Evolutionary conservation across 768 basidiomycete species (phyloP), one percentile per base, ranked within the genome.

Genomic region (Boletales sp.): DNA sequence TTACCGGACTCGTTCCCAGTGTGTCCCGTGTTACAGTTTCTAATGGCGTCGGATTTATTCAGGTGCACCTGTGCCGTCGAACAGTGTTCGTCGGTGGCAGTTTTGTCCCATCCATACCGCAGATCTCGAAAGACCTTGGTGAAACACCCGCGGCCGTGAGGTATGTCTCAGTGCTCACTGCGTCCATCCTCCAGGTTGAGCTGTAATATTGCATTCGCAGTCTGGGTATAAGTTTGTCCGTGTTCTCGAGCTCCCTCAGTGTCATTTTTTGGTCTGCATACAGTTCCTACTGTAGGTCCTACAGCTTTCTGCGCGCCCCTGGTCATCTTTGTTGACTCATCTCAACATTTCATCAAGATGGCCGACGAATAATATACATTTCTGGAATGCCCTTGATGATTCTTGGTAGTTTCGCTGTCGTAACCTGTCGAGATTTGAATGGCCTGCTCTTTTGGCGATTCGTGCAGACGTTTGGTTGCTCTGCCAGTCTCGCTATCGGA

Each of bases 81-180:
- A 28, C 49, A 90, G 87, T 86, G 36, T 81, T 91, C 51, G 80
- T 86, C 0, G 71, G 79, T 9, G 83, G 80, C 0, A 80, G 80
- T 0, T 89, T 91, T 63, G 75, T 88, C 2, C 88, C 88, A 0
- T 81, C 82, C 0, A 85, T 91, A 47, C 86, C 87, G 0, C 77
- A 85, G 44, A 82, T 92, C 39, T 81, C 88, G 7, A 67, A 64
- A 21, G 87, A 92, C 51, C 65, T 92, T 8, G 41, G 77, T 25
- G 73, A 84, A 0, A 79, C 86, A 0, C 76, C 75, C 0, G 57
- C 77, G 13, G 64, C 84, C n/a, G 75, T 90, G 44, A 86, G 82
- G 82, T 81, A 48, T 31, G 56, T 48, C 33, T 10, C 39, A n/a
- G 12, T 14, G 13, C 33, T 10, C 39, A n/a, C 14, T 14, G 13